A percentile compares a stretch with the other conserved stretches of the same genome.
phyloP scores from a whole-genome alignment of 148 eudicot genomes.

The Rhododendron molle region DNA sequence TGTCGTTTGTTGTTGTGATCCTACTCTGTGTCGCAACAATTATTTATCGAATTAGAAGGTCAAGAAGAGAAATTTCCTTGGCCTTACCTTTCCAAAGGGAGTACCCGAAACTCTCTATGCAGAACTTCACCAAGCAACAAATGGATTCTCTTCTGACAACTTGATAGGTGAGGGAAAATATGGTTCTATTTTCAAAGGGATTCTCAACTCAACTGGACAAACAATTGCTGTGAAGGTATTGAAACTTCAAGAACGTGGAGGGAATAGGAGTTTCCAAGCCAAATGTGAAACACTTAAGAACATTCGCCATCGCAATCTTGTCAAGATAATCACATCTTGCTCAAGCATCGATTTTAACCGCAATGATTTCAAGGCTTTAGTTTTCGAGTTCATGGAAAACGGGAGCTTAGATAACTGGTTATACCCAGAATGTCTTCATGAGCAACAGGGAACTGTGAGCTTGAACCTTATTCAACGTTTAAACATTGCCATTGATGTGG shows the following conservation, averaged over 20 bases:
- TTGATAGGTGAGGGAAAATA: slow-evolving; percentile 23
- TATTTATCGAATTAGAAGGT: not conserved
- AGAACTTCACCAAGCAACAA: slow-evolving; percentile 13
- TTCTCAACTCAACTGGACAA: not conserved
- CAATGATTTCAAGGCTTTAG: slow-evolving; percentile 19
- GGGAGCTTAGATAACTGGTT: too few species aligned
- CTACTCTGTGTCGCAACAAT: not conserved
- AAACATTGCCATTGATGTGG: too few species aligned
- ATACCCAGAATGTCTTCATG: too few species aligned
- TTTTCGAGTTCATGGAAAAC: slow-evolving; percentile 18
- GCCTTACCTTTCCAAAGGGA: too few species aligned
- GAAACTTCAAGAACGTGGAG: slow-evolving; percentile 21
- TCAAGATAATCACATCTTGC: slow-evolving; percentile 23
- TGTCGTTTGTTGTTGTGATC: not conserved
- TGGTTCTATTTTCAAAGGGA: slow-evolving; percentile 24
- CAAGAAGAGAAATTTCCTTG: too few species aligned
- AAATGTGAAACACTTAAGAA: slow-evolving; percentile 16
- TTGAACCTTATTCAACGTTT: too few species aligned
- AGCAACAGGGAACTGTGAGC: too few species aligned
- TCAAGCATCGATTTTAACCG: slow-evolving; percentile 13
- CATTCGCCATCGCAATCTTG: slow-evolving; percentile 16
- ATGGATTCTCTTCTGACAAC: slow-evolving; percentile 20
- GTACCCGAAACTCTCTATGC: not conserved
- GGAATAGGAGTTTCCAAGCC: slow-evolving; percentile 19
- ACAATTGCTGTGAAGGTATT: slow-evolving; percentile 28